A percentile compares a stretch with the other conserved stretches of the same genome.
Conservation (phyloP, 2,329 filamentous ascomycete genomes). For the Penicillium corylophilum region DNA sequence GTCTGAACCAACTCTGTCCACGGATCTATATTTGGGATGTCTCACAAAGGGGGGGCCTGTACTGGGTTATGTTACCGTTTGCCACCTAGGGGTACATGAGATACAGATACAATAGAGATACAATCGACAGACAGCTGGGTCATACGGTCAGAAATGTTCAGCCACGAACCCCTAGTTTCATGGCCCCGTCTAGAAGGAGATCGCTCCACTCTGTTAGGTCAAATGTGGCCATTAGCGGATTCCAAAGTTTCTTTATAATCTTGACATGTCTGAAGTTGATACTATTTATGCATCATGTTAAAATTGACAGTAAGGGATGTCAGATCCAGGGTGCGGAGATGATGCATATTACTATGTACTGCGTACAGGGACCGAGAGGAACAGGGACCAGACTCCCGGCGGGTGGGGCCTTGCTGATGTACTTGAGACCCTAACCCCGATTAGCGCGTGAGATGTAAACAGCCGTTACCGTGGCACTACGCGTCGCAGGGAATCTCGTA, state of each 20-base stretch:
- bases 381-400: slow-evolving; percentile 6
- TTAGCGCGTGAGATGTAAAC: slow-evolving; percentile 3
- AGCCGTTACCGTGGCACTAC: neutral
- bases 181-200: slow-evolving; percentile 2
- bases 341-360: neutral
- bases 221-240: slow-evolving; percentile 1
- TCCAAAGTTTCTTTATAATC: neutral
- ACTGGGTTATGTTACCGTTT: neutral
- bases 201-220: slow-evolving; percentile 1
- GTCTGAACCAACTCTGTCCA: neutral
- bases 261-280: slow-evolving; percentile 1
- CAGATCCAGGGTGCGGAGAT: neutral
- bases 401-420: slow-evolving; percentile 5
- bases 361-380: neutral
- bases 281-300: slow-evolving; percentile 4
- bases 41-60: slow-evolving; percentile 12
- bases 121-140: neutral
- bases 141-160: slow-evolving; percentile 2
- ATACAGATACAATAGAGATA: too few species aligned
- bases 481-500: neutral
- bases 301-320: neutral
- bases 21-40: slow-evolving; percentile 22
- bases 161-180: slow-evolving; percentile 24
- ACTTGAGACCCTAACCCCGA: slow-evolving; percentile 9
- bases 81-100: neutral